Base-by-base conservation (phyloP, 768 basidiomycete species). In the Polyporus arcularius region DNA sequence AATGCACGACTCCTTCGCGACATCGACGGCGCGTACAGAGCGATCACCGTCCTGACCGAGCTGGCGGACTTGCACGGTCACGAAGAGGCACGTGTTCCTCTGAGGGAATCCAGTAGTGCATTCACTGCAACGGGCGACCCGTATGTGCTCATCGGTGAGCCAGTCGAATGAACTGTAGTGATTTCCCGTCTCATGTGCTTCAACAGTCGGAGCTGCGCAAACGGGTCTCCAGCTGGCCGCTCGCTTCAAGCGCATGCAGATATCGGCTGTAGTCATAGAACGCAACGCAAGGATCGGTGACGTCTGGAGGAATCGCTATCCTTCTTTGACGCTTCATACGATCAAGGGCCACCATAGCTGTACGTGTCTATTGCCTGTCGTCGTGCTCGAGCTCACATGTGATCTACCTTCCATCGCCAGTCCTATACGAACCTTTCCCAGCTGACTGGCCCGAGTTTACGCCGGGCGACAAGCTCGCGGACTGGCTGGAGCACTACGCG, bases 401-500 rank as follows among this genome's bases (percentile, higher is more conserved):
- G 18, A 16, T 55, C 26, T 39, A 18, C 38, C 15, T 8, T 42
- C 9, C 3, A n/a, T 48, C n/a, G 1, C 16, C 39, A 58, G 62
- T 55, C 7, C 30, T 60, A 26, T 54, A 63, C 30, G 57, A 49
- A 14, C 46, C 63, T 14, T 56, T 53, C 50, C 59, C 63, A 4
- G 43, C 53, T 28, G 57, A 62, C 56, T 71, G 60, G 55, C 61
- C 64, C 14, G 55, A 60, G 7, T 62, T 53, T 40, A 73, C 76
- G 2, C 82, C 85, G 1, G 82, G 84, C 4, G 67, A 69, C 12
- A 87, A 86, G 82, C 77, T 89, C 18, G 87, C 82, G 2, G 82
- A 85, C 62, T 89, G 85, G 83, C 72, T 89, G 15, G 87, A 89
- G 67, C 74, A 73, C 5, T 90, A 89, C 61, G 86, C 82, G 0